These are phyloP conservation scores for Sphagnum tenellum DNA, from an alignment of 225 moss, liverwort and hornwort genomes.

Conservation along the genomic window DNA sequence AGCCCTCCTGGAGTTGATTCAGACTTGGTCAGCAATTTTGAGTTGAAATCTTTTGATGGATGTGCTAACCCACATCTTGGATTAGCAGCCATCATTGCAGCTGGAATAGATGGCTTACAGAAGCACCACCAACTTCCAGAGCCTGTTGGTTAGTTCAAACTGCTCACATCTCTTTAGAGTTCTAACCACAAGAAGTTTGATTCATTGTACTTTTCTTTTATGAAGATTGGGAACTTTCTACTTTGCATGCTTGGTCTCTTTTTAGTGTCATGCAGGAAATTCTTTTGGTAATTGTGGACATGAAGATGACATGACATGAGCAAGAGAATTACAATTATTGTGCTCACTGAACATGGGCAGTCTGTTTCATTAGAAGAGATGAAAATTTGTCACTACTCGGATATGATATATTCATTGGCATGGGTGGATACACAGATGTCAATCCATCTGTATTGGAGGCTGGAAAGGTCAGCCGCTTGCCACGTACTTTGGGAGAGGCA, in stretches of 20 bases:
- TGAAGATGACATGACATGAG: background rate
- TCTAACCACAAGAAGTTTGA: too few relatives aligned
- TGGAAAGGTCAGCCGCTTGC: slow-evolving; percentile 36
- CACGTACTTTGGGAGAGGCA: slow-evolving; percentile 41
- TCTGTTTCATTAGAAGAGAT: background rate
- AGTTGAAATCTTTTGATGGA: slow-evolving; percentile 91
- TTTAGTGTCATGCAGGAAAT: background rate
- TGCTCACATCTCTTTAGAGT: too few relatives aligned
- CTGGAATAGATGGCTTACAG: slow-evolving; percentile 86
- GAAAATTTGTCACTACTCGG: background rate
- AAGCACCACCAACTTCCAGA: slow-evolving; percentile 52
- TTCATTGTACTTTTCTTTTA: too few relatives aligned
- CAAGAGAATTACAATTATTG: background rate
- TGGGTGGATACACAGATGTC: slow-evolving; percentile 29
- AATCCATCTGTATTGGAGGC: slow-evolving; percentile 54
- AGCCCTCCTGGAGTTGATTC: slow-evolving; percentile 47
- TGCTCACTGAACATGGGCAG: background rate
- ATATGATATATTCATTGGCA: background rate
- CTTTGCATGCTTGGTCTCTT: background rate
- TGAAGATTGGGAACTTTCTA: too few relatives aligned
- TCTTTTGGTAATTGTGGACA: background rate
- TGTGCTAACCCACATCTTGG: slow-evolving; percentile 97
- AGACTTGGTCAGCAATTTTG: slow-evolving; percentile 81
- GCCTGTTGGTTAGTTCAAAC: slow-evolving; percentile 43
- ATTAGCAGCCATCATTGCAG: slow-evolving; percentile 77